Conservation (phyloP, 2,329 filamentous ascomycete species). For the Cladosporium sp. region DNA sequence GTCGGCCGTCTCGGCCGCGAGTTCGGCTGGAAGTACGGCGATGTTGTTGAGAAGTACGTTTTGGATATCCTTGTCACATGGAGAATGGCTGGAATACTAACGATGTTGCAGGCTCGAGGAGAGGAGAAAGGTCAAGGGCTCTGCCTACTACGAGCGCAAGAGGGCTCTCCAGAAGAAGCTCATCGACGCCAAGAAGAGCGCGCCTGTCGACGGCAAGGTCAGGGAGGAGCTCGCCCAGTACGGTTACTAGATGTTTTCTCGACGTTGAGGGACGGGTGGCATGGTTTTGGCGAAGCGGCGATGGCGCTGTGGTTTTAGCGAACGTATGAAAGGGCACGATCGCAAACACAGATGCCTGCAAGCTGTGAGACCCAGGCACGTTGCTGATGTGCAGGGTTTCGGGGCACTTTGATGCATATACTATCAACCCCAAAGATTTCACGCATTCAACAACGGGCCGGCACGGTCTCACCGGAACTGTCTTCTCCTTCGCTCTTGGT, state of each 20-base stretch:
- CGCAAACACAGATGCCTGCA: slow-evolving; percentile 11
- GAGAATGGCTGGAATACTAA: neutral
- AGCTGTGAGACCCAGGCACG: slow-evolving; percentile 9
- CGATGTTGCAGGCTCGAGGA: slow-evolving; percentile 74
- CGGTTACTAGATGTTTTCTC: slow-evolving; percentile 66
- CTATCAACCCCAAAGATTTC: slow-evolving; percentile 11
- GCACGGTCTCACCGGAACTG: neutral
- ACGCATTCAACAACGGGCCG: slow-evolving; percentile 10
- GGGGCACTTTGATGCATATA: slow-evolving; percentile 11
- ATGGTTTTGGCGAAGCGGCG: slow-evolving; percentile 12
- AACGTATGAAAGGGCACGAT: slow-evolving; percentile 12
- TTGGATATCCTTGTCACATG: neutral
- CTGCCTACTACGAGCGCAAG: slow-evolving; percentile 99
- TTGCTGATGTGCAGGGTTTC: slow-evolving; percentile 8
- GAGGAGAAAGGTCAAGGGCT: slow-evolving; percentile 98
- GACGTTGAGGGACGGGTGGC: slow-evolving; percentile 10
- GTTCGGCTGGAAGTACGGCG: slow-evolving; percentile 99
- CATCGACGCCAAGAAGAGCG: slow-evolving; percentile 86
- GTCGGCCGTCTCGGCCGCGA: slow-evolving; percentile 96
- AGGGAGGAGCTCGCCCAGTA: slow-evolving; percentile 79
- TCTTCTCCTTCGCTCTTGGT: neutral
- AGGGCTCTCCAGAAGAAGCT: slow-evolving; percentile 89
- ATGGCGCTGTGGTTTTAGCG: slow-evolving; percentile 12
- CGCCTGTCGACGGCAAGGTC: slow-evolving; percentile 79
- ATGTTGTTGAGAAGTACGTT: slow-evolving; percentile 92